Evolutionary conservation across 805 yeast genomes (phyloP).

Genomic region (Spathaspora boniae): DNA sequence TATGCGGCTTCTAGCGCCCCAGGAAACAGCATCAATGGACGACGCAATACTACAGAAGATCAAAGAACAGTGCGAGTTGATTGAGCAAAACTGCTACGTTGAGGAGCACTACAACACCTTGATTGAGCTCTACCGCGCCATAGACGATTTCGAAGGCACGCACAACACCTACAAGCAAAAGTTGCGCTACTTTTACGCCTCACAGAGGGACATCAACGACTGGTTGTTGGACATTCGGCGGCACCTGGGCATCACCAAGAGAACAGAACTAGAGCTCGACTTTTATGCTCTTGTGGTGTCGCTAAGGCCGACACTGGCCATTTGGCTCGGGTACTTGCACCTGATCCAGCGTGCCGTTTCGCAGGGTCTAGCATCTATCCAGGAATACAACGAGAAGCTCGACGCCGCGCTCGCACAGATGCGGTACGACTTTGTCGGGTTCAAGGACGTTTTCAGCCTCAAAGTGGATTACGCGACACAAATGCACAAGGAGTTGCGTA

Average conservation of each 20-base stretch:
- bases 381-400: no score
- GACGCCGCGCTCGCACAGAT: no score
- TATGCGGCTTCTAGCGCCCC: not conserved
- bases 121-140: constrained; percentile 9
- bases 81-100: constrained; percentile 12
- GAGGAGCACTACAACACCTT: constrained; percentile 14
- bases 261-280: constrained; percentile 4
- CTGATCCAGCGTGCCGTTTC: no score
- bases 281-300: constrained; percentile 15
- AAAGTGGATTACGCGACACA: no score
- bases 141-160: no score
- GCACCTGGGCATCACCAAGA: constrained; percentile 9
- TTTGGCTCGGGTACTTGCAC: no score
- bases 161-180: constrained; percentile 11
- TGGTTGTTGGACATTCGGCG: constrained; percentile 19
- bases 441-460: no score
- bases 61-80: not conserved
- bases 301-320: no score
- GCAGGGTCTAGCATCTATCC: no score
- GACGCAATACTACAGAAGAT: not conserved
- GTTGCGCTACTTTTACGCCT: constrained; percentile 10
- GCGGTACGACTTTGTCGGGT: no score
- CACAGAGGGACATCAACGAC: constrained; percentile 10
- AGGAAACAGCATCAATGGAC: not conserved
- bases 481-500: no score